These are phyloP conservation scores for Psilocybe azurescens DNA, from an alignment of 768 basidiomycete species.

Conservation along the genomic window DNA sequence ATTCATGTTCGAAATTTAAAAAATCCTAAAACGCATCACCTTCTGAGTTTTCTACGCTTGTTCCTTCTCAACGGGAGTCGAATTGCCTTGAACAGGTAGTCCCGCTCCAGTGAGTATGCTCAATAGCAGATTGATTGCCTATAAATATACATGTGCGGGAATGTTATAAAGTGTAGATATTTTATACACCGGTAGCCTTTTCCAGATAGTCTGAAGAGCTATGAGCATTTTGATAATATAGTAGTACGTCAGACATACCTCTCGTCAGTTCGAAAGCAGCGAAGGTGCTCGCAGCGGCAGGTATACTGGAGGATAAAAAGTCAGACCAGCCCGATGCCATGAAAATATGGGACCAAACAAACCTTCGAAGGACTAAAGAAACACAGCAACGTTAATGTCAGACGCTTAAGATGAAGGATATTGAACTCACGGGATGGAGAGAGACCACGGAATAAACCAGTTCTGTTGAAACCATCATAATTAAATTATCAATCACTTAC, in stretches of 20 bases:
- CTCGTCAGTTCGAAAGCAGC: conserved; percentile 86
- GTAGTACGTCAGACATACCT: conserved; percentile 44
- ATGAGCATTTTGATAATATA: background rate
- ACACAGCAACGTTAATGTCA: background rate
- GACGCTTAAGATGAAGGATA: background rate
- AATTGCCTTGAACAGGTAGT: no score
- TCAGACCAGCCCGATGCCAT: background rate
- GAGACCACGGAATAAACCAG: conserved; percentile 74
- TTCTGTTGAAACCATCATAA: conserved; percentile 34
- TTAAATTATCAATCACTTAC: background rate
- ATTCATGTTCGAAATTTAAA: background rate
- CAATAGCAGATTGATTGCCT: no score
- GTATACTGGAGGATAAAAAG: conserved; percentile 60
- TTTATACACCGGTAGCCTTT: conserved; percentile 13
- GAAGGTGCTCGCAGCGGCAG: conserved; percentile 91
- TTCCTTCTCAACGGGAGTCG: no score
- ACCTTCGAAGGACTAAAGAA: background rate
- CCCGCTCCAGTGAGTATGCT: no score
- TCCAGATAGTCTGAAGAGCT: conserved; percentile 38
- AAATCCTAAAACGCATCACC: background rate
- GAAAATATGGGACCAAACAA: background rate
- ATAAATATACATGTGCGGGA: no score
- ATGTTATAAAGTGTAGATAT: background rate
- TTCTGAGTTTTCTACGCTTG: background rate
- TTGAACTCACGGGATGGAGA: conserved; percentile 74